phyloP scores from a whole-genome alignment of 805 yeast species.

The Ogataea allantospora region DNA sequence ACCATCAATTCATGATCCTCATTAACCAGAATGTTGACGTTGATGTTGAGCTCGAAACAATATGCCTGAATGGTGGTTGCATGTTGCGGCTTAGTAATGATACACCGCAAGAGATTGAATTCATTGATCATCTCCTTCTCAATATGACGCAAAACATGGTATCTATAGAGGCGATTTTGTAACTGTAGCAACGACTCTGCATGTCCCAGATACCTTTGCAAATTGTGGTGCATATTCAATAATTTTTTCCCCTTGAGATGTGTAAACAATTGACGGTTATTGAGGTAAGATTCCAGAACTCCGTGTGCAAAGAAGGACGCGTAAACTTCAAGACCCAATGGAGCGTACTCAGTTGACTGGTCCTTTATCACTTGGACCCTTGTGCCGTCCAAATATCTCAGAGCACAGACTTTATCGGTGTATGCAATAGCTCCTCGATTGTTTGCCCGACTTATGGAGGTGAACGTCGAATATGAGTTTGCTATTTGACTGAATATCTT shows the following conservation, averaged over 20 bases:
- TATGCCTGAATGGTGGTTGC: constrained; percentile 40
- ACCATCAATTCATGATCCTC: constrained; percentile 27
- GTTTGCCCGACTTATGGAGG: constrained; percentile 17
- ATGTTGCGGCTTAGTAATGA: constrained; percentile 37
- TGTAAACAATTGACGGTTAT: constrained; percentile 33
- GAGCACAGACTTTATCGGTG: constrained; percentile 25
- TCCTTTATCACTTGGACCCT: constrained; percentile 21
- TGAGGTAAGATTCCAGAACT: constrained; percentile 29
- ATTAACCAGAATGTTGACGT: constrained; percentile 40
- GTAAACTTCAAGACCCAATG: constrained; percentile 28
- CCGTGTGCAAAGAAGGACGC: constrained; percentile 30
- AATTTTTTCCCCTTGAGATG: constrained; percentile 35
- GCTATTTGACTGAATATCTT: constrained; percentile 29
- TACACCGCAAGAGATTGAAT: constrained; percentile 39
- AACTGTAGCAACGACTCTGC: constrained; percentile 29
- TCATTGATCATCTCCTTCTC: constrained; percentile 12
- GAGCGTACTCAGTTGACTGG: constrained; percentile 22
- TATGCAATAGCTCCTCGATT: constrained; percentile 19
- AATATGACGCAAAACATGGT: constrained; percentile 14
- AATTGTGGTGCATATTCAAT: constrained; percentile 8
- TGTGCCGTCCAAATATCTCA: constrained; percentile 19
- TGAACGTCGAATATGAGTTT: constrained; percentile 27
- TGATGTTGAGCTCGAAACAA: constrained; percentile 47
- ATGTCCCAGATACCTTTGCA: constrained; percentile 14
- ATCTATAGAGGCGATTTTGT: constrained; percentile 18